phyloP scores from a whole-genome alignment of 176 grass and related monocot species.

The Oryza rufipogon region DNA sequence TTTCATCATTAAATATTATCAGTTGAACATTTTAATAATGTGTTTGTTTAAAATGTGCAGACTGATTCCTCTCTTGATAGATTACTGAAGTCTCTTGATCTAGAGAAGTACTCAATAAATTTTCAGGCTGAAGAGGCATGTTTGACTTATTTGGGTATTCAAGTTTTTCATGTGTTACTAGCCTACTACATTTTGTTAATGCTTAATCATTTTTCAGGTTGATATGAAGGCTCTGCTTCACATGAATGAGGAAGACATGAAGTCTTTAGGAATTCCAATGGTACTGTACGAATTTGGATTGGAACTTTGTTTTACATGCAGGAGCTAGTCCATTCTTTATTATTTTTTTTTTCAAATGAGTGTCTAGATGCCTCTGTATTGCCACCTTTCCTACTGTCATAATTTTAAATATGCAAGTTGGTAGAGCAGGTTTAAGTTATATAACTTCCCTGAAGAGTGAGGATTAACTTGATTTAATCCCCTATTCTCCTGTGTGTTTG shows the following conservation, averaged over 20 bases:
- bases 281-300: constrained; percentile 40
- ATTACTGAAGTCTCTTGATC: constrained; percentile 68
- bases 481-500: background rate
- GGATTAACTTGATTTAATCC: background rate
- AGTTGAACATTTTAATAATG: constrained; percentile 26
- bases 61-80: constrained; percentile 47
- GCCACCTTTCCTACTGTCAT: background rate
- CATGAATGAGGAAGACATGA: constrained; percentile 83
- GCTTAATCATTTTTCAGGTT: constrained; percentile 50
- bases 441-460: background rate
- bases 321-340: background rate
- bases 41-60: constrained; percentile 42
- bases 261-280: constrained; percentile 78
- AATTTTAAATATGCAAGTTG: constrained; percentile 27
- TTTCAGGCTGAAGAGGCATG: constrained; percentile 78
- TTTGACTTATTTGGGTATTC: constrained; percentile 23
- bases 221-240: constrained; percentile 72
- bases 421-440: background rate
- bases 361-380: background rate
- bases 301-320: constrained; percentile 6
- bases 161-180: constrained; percentile 7
- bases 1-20: background rate
- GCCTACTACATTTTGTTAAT: constrained; percentile 21
- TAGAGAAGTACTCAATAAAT: constrained; percentile 67
- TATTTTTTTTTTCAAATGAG: background rate